Evolutionary conservation across 306 rosid species (phyloP), one percentile per base, ranked within the genome.

Genomic region (Lathyrus tuberosus): DNA sequence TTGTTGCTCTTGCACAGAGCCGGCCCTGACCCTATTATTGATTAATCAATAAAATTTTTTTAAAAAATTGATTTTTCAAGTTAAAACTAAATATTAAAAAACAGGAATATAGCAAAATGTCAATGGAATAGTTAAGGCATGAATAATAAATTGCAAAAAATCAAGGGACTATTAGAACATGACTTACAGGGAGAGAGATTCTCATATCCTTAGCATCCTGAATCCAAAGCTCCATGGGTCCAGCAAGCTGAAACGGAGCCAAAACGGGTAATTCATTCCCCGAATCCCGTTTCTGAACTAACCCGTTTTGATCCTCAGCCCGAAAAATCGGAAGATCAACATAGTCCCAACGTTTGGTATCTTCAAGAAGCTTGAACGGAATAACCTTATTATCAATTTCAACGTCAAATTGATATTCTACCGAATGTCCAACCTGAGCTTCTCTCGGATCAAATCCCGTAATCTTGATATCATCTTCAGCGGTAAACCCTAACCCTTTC

Each of bases 211-310:
- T 74, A 62, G 92, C 98, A 20, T 94, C 98, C 73, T 90, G 94
- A 69, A 94, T 86, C 97, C 98, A 94, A 14, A 94, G 88, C 79
- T 94, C 98, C 95, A 94, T 88, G 5, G 98, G 98, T 37, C 98
- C 96, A 11, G 95, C 97, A n/a, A 94, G 82, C 81, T 87, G 91
- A 73, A 94, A 94, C 12, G 98, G 98, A 53, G 96, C 88, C 84
- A 94, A 79, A 78, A 90, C 89, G 0, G 96, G 97, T 59, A 84
- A 80, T 43, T 65, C 78, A 5, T 57, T 18, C 0, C 35, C 84
- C n/a, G 67, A 30, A 26, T 38, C 72, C 30, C 73, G 73, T 59
- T 76, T 88, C 79, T 57, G 73, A 10, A 85, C 88, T 82, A 88
- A 57, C 11, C 76, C 86, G 13, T 56, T 81, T 20, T 79, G 78